These are phyloP conservation scores for Eurotiales sp. DNA, from an alignment of 2,329 filamentous ascomycete genomes.

Conservation along the genomic window DNA sequence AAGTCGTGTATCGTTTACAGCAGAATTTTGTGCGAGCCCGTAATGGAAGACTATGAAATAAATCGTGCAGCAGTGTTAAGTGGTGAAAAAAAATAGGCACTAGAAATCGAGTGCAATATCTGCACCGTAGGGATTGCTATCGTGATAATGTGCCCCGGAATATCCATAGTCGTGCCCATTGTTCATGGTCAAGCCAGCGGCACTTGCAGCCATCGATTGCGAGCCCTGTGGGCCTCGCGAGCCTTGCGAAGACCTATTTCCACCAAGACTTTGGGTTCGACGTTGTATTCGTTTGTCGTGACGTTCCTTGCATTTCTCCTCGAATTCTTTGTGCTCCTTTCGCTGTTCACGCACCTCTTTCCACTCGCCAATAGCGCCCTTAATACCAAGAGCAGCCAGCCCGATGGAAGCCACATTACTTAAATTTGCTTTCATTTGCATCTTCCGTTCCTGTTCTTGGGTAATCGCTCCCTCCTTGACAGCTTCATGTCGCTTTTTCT, in stretches of 20 bases:
- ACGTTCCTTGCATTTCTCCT: conserved; percentile 42
- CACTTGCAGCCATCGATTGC: conserved; percentile 9
- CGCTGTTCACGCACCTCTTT: conserved; percentile 63
- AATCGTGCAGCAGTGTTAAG: too few relatives aligned
- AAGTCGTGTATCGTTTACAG: conserved; percentile 5
- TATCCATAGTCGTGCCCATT: conserved; percentile 8
- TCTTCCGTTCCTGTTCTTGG: conserved; percentile 58
- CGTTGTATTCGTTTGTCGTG: conserved; percentile 44
- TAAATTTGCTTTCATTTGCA: conserved; percentile 60
- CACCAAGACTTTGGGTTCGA: conserved; percentile 8
- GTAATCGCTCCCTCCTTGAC: conserved; percentile 62
- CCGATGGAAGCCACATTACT: conserved; percentile 64
- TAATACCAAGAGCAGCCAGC: conserved; percentile 65
- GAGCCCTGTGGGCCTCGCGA: too few relatives aligned
- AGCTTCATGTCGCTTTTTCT: conserved; percentile 57
- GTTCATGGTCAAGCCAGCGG: conserved; percentile 10
- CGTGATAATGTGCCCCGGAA: conserved; percentile 5
- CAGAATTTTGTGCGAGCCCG: neutral
- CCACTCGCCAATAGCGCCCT: conserved; percentile 63
- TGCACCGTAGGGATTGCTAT: conserved; percentile 12
- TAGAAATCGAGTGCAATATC: conserved; percentile 9
- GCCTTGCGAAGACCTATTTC: conserved; percentile 4
- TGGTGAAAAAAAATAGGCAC: neutral
- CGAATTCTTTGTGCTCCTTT: conserved; percentile 51
- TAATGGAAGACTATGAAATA: neutral